Conservation (phyloP, 2,329 filamentous ascomycete genomes). For the Clonostachys chloroleuca region DNA sequence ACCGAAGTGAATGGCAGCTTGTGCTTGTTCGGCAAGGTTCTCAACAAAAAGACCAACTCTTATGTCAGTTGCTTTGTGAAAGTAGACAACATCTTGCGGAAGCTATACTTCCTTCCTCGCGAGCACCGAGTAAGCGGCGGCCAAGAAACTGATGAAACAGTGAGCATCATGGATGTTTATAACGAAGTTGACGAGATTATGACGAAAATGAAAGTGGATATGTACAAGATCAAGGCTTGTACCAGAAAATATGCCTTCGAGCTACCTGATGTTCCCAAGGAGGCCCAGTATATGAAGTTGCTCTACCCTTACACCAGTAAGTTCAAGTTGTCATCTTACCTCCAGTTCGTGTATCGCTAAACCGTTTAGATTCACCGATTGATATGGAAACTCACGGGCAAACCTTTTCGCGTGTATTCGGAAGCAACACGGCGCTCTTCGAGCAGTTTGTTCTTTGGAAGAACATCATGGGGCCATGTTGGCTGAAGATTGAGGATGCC, state of each 20-base stretch:
- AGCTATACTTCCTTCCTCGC: conserved; percentile 88
- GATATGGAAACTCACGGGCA: conserved; percentile 70
- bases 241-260: conserved; percentile 95
- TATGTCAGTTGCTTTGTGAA: conserved; percentile 95
- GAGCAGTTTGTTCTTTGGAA: conserved; percentile 99
- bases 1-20: conserved; percentile 87
- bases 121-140: conserved; percentile 53
- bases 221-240: conserved; percentile 92
- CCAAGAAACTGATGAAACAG: conserved; percentile 67
- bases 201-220: conserved; percentile 77
- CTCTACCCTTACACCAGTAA: conserved; percentile 86
- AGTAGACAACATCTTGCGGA: conserved; percentile 88
- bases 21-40: conserved; percentile 93
- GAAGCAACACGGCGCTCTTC: conserved; percentile 87
- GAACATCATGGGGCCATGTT: conserved; percentile 98
- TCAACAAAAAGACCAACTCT: conserved; percentile 74
- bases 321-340: conserved; percentile 10
- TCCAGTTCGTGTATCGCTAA: not conserved
- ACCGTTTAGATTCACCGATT: conserved; percentile 55
- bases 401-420: conserved; percentile 93
- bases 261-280: conserved; percentile 77
- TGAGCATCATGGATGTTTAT: conserved; percentile 87
- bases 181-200: conserved; percentile 84
- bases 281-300: conserved; percentile 91
- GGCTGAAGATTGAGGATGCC: conserved; percentile 84